Conservation (phyloP, 192 early-diverging fungal species). For the Phlyctochytrium arcticum region DNA sequence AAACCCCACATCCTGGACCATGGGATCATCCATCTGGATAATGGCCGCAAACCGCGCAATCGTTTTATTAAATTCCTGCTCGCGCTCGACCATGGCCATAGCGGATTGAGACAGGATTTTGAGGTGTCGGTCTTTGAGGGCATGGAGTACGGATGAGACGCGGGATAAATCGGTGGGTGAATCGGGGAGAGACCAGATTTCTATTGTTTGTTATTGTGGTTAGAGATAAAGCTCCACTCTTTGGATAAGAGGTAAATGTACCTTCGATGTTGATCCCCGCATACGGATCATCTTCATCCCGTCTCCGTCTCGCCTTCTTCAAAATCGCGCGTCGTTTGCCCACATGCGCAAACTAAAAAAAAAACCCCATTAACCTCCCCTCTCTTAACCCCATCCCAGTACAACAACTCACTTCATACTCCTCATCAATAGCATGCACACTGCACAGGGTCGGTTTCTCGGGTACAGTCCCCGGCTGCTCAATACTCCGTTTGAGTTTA, state of each 20-base stretch:
- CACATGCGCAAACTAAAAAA: slow-evolving; percentile 26
- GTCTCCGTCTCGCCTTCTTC: slow-evolving; percentile 12
- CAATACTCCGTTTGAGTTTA: slow-evolving; percentile 60
- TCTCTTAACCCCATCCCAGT: background rate
- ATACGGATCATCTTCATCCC: slow-evolving; percentile 59
- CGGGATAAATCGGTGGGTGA: slow-evolving; percentile 48
- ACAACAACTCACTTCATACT: slow-evolving; percentile 1
- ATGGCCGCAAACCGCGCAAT: slow-evolving; percentile 42
- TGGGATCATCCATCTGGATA: slow-evolving; percentile 50
- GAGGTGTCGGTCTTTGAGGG: slow-evolving; percentile 51
- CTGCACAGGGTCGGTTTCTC: slow-evolving; percentile 17
- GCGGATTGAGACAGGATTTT: slow-evolving; percentile 50
- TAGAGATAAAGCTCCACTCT: background rate
- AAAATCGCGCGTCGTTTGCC: slow-evolving; percentile 41
- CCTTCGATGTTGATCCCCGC: slow-evolving; percentile 59
- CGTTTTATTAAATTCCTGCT: slow-evolving; percentile 56
- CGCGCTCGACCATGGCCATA: slow-evolving; percentile 62
- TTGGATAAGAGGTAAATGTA: slow-evolving; percentile 3
- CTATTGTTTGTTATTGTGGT: slow-evolving; percentile 25
- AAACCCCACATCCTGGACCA: slow-evolving; percentile 53
- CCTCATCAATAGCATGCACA: slow-evolving; percentile 15
- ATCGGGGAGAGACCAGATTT: slow-evolving; percentile 45
- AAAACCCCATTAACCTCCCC: background rate
- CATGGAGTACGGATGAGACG: slow-evolving; percentile 43
- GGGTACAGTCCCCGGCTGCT: slow-evolving; percentile 22